Evolutionary conservation across 257 asterid genomes (phyloP).

Genomic region (Paraleonurus japonicus): DNA sequence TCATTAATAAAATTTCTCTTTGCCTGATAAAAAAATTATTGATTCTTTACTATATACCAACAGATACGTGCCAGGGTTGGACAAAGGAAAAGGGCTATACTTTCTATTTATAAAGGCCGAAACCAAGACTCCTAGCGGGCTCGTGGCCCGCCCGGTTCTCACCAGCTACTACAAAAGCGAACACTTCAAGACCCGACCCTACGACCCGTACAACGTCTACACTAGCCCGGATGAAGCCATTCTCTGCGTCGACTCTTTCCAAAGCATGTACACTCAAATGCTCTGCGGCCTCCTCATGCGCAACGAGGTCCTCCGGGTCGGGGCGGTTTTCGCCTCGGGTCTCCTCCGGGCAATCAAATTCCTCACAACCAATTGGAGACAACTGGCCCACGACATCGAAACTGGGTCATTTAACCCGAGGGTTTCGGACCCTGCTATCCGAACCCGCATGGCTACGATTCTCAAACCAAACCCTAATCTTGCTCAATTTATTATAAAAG

Average conservation of each 20-base stretch:
- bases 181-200: slow-evolving; percentile 30
- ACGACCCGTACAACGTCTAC: slow-evolving; percentile 38
- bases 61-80: slow-evolving; percentile 37
- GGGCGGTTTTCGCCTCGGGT: slow-evolving; percentile 50
- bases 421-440: slow-evolving; percentile 30
- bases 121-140: slow-evolving; percentile 40
- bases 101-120: slow-evolving; percentile 41
- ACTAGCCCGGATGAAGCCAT: slow-evolving; percentile 49
- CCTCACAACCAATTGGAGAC: slow-evolving; percentile 36
- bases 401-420: slow-evolving; percentile 31
- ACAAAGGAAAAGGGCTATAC: slow-evolving; percentile 46
- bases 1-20: too few species aligned
- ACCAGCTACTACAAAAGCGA: slow-evolving; percentile 35
- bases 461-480: slow-evolving; percentile 34
- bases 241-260: slow-evolving; percentile 43
- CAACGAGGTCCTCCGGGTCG: slow-evolving; percentile 37
- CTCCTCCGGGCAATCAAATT: slow-evolving; percentile 43
- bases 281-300: slow-evolving; percentile 44
- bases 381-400: slow-evolving; percentile 33
- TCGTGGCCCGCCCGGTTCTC: slow-evolving; percentile 43
- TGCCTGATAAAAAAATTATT: too few species aligned
- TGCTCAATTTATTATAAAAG: slow-evolving; percentile 25
- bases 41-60: too few species aligned
- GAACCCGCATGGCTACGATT: slow-evolving; percentile 27
- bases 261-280: slow-evolving; percentile 50